Conservation (phyloP, 768 basidiomycete species). For the Suillus subaureus region DNA sequence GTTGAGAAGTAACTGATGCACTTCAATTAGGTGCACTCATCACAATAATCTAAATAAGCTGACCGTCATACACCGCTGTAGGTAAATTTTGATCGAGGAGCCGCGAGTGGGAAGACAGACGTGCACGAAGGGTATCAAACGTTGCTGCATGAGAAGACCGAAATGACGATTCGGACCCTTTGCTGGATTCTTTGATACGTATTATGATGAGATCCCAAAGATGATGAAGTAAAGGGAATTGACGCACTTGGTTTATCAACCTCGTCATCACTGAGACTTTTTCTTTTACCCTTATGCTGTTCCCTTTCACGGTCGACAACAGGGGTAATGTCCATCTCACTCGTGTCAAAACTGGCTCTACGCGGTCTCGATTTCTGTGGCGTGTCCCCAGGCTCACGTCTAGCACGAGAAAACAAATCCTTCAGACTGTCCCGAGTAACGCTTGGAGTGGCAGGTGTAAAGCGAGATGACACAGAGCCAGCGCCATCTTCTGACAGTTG, state of each 20-base stretch:
- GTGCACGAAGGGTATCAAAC: conserved; percentile 49
- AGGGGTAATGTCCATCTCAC: conserved; percentile 61
- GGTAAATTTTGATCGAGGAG: conserved; percentile 39
- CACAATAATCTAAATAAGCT: conserved; percentile 14
- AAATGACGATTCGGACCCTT: conserved; percentile 38
- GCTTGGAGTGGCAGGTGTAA: conserved; percentile 41
- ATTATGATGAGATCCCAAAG: conserved; percentile 9
- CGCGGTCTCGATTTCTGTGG: conserved; percentile 55
- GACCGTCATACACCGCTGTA: conserved; percentile 39
- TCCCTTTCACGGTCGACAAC: conserved; percentile 42
- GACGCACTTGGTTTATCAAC: conserved; percentile 55
- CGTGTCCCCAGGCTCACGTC: conserved; percentile 65
- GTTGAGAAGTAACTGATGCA: conserved; percentile 6
- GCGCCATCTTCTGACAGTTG: conserved; percentile 33
- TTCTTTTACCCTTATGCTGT: conserved; percentile 52
- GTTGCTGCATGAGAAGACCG: conserved; percentile 47
- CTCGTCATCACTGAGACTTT: conserved; percentile 72
- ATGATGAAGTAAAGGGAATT: conserved; percentile 12
- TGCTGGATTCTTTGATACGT: conserved; percentile 22
- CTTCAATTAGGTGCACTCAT: background rate
- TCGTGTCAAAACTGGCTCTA: conserved; percentile 60
- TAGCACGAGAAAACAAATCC: conserved; percentile 66
- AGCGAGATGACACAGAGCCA: conserved; percentile 12
- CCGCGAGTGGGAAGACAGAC: conserved; percentile 43
- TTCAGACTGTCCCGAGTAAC: conserved; percentile 60